Conservation (phyloP, 257 asterid species). For the Lycium ferocissimum region DNA sequence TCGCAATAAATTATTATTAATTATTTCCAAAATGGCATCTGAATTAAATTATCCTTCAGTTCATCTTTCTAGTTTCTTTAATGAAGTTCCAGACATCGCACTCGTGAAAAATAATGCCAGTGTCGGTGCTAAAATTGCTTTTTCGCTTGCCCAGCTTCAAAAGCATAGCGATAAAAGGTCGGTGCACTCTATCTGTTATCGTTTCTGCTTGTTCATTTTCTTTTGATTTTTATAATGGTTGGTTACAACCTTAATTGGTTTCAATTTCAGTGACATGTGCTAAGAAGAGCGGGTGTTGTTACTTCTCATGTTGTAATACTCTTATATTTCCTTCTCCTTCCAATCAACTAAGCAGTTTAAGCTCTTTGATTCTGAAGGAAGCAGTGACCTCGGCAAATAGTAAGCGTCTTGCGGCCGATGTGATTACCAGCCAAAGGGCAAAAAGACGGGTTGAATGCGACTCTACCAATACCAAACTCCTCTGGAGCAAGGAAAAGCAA, state of each 20-base stretch:
- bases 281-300: neutral
- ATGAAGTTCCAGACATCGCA: constrained; percentile 66
- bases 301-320: neutral
- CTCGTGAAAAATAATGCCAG: constrained; percentile 89
- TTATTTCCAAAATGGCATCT: neutral
- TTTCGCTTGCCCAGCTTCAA: constrained; percentile 69
- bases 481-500: no score
- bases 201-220: neutral
- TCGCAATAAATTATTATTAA: neutral
- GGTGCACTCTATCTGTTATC: neutral
- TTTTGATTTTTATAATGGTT: neutral
- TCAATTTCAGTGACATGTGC: neutral
- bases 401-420: no score
- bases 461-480: no score
- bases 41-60: constrained; percentile 20
- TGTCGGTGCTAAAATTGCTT: constrained; percentile 82
- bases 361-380: neutral
- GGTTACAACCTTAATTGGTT: neutral
- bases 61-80: constrained; percentile 48
- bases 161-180: neutral
- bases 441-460: no score
- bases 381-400: neutral
- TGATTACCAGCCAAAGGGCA: no score
- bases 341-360: neutral
- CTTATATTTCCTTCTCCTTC: neutral